Evolutionary conservation across 768 basidiomycete species (phyloP).

Genomic region (Atractiella rhizophila): DNA sequence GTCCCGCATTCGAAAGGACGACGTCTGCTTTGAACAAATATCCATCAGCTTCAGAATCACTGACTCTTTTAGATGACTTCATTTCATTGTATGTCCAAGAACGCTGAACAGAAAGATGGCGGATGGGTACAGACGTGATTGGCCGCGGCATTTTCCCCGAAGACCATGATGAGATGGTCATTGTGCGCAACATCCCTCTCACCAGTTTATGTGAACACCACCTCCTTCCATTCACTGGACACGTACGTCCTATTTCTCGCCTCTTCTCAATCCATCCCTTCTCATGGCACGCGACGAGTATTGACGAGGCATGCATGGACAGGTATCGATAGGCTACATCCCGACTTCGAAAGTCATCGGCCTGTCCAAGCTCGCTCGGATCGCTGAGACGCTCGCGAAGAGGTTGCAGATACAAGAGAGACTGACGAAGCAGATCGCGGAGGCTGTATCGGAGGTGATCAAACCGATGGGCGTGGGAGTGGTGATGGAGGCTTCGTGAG

Average conservation of each 20-base stretch:
- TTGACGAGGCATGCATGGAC: conserved; percentile 2
- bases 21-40: no score
- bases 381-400: conserved; percentile 89
- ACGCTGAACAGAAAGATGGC: no score
- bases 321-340: conserved; percentile 96
- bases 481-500: conserved; percentile 94
- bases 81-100: no score
- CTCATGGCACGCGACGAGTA: background rate
- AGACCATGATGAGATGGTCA: conserved; percentile 98
- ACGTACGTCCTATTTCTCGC: conserved; percentile 31
- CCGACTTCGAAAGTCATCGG: conserved; percentile 61
- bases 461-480: conserved; percentile 93
- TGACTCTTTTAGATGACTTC: no score
- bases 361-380: conserved; percentile 80
- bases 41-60: no score
- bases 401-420: conserved; percentile 94
- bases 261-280: conserved; percentile 1
- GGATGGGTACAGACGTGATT: conserved; percentile 60
- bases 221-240: conserved; percentile 89
- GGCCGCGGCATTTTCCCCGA: conserved; percentile 96
- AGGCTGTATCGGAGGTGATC: conserved; percentile 95
- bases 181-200: conserved; percentile 89
- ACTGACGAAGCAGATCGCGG: conserved; percentile 85
- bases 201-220: conserved; percentile 97
- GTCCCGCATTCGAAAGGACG: no score